Conservation (phyloP, 805 yeast species). For the Hagleromyces aurorensis region DNA sequence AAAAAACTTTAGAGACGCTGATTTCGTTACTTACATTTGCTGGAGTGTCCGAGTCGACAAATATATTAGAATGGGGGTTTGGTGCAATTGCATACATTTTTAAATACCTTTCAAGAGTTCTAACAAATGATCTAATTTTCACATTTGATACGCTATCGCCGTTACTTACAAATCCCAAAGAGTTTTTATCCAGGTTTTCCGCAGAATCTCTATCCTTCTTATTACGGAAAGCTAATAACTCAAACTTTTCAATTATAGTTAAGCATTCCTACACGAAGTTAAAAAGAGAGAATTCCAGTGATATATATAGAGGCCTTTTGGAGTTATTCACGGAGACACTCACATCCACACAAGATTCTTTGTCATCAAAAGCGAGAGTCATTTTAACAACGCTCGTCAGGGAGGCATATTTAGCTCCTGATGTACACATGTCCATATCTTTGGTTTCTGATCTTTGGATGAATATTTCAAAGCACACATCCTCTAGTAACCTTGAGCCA, state of each 20-base stretch:
- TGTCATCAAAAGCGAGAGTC: slow-evolving; percentile 62
- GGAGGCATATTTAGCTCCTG: slow-evolving; percentile 14
- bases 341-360: slow-evolving; percentile 57
- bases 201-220: slow-evolving; percentile 87
- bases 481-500: slow-evolving; percentile 38
- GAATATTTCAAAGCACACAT: slow-evolving; percentile 45
- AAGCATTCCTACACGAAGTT: slow-evolving; percentile 34
- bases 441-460: slow-evolving; percentile 54
- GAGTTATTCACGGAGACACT: slow-evolving; percentile 65
- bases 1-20: slow-evolving; percentile 42
- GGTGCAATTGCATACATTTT: slow-evolving; percentile 80
- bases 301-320: slow-evolving; percentile 50
- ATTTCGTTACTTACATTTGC: slow-evolving; percentile 39
- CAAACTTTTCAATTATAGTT: slow-evolving; percentile 41
- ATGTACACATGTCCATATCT: slow-evolving; percentile 24
- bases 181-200: slow-evolving; percentile 68
- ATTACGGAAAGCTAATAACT: slow-evolving; percentile 55
- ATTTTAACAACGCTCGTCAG: slow-evolving; percentile 42
- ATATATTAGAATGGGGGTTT: slow-evolving; percentile 74
- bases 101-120: slow-evolving; percentile 67
- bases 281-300: slow-evolving; percentile 29
- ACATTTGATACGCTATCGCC: slow-evolving; percentile 64
- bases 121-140: slow-evolving; percentile 55
- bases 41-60: slow-evolving; percentile 43
- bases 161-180: slow-evolving; percentile 49